Evolutionary conservation across 1,139 yeast species (phyloP).

Genomic region (Geotrichum restrictum): DNA sequence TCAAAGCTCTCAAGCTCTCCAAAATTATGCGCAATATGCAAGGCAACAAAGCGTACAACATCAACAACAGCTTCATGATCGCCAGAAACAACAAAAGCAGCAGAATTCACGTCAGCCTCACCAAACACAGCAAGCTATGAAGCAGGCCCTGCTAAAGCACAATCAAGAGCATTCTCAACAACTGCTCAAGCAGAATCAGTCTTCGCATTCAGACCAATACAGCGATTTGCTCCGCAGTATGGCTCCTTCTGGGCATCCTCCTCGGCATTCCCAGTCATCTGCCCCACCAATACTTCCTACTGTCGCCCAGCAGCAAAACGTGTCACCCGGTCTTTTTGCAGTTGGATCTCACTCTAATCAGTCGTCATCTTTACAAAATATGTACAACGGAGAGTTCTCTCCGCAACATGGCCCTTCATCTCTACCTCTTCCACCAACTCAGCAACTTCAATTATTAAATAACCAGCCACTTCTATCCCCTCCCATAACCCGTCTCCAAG

Average conservation of each 20-base stretch:
- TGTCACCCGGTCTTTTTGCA: slow-evolving; percentile 15
- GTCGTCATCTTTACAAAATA: neutral
- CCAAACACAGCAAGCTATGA: slow-evolving; percentile 10
- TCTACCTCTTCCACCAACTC: slow-evolving; percentile 3
- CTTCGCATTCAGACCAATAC: slow-evolving; percentile 2
- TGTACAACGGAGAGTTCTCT: slow-evolving; percentile 2
- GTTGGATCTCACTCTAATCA: slow-evolving; percentile 10
- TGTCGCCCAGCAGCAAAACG: slow-evolving; percentile 7
- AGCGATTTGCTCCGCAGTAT: slow-evolving; percentile 3
- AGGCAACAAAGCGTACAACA: slow-evolving; percentile 18
- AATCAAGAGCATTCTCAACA: neutral
- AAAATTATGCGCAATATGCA: slow-evolving; percentile 9
- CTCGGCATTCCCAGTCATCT: slow-evolving; percentile 7
- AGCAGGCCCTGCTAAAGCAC: slow-evolving; percentile 2
- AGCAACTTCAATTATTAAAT: slow-evolving; percentile 14
- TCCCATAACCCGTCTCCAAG: slow-evolving; percentile 13
- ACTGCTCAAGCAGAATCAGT: neutral
- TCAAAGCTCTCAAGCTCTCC: slow-evolving; percentile 10
- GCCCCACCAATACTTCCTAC: slow-evolving; percentile 3
- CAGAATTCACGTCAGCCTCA: slow-evolving; percentile 8
- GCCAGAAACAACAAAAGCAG: slow-evolving; percentile 21
- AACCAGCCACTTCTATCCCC: slow-evolving; percentile 20
- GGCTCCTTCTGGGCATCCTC: slow-evolving; percentile 5
- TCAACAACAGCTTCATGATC: slow-evolving; percentile 23
- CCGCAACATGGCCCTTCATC: slow-evolving; percentile 7